Evolutionary conservation across 1,139 yeast genomes (phyloP).

Genomic region (Lodderomyces orthopsilosis): DNA sequence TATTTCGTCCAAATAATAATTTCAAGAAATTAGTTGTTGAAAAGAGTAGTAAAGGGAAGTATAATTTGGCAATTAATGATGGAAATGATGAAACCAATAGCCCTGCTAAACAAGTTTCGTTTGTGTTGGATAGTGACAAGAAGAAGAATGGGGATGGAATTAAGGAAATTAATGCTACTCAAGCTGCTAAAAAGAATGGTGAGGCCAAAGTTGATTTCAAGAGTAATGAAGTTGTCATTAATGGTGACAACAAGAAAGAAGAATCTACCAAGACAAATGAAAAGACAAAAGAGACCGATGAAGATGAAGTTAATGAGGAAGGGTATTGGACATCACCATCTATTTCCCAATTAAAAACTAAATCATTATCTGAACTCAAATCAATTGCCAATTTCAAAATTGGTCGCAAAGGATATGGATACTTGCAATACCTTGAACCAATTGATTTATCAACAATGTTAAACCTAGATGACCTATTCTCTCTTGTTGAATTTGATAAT

Average conservation of each 20-base stretch:
- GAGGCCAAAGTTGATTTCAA: constrained; percentile 8
- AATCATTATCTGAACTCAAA: constrained; percentile 63
- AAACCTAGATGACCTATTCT: constrained; percentile 56
- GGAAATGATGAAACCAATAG: constrained; percentile 15
- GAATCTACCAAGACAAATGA: too few relatives aligned
- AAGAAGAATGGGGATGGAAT: constrained; percentile 15
- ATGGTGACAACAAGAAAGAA: constrained; percentile 5
- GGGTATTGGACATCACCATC: constrained; percentile 92
- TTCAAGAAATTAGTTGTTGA: constrained; percentile 59
- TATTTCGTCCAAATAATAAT: constrained; percentile 63
- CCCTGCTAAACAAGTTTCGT: constrained; percentile 36
- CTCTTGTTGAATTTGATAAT: constrained; percentile 57
- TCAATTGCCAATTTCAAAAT: constrained; percentile 64
- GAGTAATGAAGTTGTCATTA: not conserved
- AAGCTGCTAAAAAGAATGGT: not conserved
- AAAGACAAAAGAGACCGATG: too few relatives aligned
- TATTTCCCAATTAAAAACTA: constrained; percentile 54
- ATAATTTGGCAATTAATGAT: constrained; percentile 53
- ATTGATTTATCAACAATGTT: constrained; percentile 76
- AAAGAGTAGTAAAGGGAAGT: constrained; percentile 26
- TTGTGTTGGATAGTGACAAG: constrained; percentile 21
- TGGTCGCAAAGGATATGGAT: constrained; percentile 80
- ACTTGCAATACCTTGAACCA: constrained; percentile 70
- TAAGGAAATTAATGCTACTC: constrained; percentile 17
- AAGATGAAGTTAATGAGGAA: constrained; percentile 29